phyloP scores from a whole-genome alignment of 177 flowering plant species.

The Telopea speciosissima region DNA sequence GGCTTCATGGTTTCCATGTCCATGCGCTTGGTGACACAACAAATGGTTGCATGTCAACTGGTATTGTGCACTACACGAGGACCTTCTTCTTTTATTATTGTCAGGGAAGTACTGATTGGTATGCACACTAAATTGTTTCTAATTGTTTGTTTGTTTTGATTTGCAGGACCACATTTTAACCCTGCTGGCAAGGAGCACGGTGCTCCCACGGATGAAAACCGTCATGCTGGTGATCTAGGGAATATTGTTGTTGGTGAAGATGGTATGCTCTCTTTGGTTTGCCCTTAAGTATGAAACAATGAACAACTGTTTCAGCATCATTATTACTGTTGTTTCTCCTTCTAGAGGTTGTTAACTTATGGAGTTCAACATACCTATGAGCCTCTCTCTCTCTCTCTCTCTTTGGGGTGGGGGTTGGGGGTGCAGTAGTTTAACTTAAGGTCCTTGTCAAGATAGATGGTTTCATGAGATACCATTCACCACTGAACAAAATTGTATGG shows the following conservation, averaged over 20 bases:
- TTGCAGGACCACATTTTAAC: slow-evolving; percentile 48
- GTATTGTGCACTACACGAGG: slow-evolving; percentile 23
- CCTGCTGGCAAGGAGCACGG: slow-evolving; percentile 86
- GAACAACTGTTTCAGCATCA: neutral
- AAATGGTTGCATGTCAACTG: slow-evolving; percentile 96
- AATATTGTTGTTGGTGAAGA: slow-evolving; percentile 72
- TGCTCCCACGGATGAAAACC: slow-evolving; percentile 80
- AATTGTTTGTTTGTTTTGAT: slow-evolving; percentile 10
- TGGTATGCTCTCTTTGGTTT: slow-evolving; percentile 36
- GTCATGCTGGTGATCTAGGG: slow-evolving; percentile 98
- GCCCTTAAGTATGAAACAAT: neutral
- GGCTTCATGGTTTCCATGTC: slow-evolving; percentile 94
- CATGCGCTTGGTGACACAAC: slow-evolving; percentile 97
- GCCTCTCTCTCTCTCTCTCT: neutral
- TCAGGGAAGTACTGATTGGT: neutral
- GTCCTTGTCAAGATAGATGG: no score
- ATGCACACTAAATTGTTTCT: neutral
- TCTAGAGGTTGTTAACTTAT: neutral
- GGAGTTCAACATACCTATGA: neutral
- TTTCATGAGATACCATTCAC: neutral
- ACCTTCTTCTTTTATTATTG: neutral
- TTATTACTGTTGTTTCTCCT: neutral
- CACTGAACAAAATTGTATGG: neutral
- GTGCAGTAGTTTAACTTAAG: no score
- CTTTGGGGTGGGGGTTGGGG: no score